These are phyloP conservation scores for Sugiyamaella paludigena DNA, from an alignment of 1,139 yeast species.

Conservation along the genomic window DNA sequence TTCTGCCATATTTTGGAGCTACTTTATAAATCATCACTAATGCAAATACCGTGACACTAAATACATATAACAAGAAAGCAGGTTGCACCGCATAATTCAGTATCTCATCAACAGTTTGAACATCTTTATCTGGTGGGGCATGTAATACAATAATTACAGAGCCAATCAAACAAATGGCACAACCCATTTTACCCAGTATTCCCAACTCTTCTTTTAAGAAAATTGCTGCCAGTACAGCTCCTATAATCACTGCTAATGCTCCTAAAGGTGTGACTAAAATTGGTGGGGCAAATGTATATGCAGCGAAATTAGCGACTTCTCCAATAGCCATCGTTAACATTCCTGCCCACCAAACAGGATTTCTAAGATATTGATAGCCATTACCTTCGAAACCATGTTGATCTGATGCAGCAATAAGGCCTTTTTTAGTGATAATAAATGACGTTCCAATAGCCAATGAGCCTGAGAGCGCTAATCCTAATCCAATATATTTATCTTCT, in stretches of 20 bases:
- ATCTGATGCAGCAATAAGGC: slow-evolving; percentile 69
- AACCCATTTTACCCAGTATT: slow-evolving; percentile 87
- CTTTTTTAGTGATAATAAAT: slow-evolving; percentile 85
- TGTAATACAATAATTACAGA: slow-evolving; percentile 87
- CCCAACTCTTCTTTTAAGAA: slow-evolving; percentile 86
- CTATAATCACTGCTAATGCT: slow-evolving; percentile 85
- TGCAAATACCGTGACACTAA: slow-evolving; percentile 62
- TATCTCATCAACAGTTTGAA: slow-evolving; percentile 85
- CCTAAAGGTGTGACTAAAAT: slow-evolving; percentile 90
- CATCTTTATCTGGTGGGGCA: slow-evolving; percentile 92
- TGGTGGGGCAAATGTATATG: slow-evolving; percentile 94
- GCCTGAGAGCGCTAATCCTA: slow-evolving; percentile 82
- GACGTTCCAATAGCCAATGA: slow-evolving; percentile 90
- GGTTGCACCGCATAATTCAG: slow-evolving; percentile 78
- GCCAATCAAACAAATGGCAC: slow-evolving; percentile 87
- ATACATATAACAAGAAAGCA: slow-evolving; percentile 68
- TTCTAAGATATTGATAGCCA: slow-evolving; percentile 69
- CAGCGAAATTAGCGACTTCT: slow-evolving; percentile 90
- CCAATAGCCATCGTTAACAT: slow-evolving; percentile 90
- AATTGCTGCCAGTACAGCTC: slow-evolving; percentile 80
- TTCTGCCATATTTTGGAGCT: slow-evolving; percentile 76
- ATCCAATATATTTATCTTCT: slow-evolving; percentile 85
- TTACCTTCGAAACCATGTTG: slow-evolving; percentile 55
- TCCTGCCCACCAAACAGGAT: slow-evolving; percentile 96
- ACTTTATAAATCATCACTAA: slow-evolving; percentile 77